Percentiles rank a stretch among this genome's conserved stretches.
phyloP scores from a whole-genome alignment of 2,329 filamentous ascomycete species.

The Phyllosticta ampelicida region DNA sequence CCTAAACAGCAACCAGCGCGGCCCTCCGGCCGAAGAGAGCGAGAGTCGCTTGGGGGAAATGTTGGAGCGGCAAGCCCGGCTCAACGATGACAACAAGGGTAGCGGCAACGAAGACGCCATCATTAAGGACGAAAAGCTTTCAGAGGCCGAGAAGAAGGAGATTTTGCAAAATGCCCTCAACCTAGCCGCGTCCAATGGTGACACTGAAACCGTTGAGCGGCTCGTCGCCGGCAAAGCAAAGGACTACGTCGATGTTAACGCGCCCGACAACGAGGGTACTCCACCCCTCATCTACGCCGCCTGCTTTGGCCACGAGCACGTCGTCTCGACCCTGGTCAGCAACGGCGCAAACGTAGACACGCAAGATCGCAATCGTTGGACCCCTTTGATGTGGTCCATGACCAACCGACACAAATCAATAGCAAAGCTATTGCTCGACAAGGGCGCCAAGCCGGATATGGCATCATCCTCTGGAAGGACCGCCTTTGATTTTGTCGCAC shows the following conservation, averaged over 20 bases:
- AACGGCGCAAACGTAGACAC: slow-evolving; percentile 83
- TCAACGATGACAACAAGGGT: slow-evolving; percentile 52
- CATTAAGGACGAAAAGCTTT: slow-evolving; percentile 60
- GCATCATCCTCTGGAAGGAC: slow-evolving; percentile 91
- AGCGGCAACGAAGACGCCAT: slow-evolving; percentile 72
- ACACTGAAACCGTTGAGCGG: slow-evolving; percentile 67
- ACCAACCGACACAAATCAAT: slow-evolving; percentile 96
- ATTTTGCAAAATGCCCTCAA: slow-evolving; percentile 79
- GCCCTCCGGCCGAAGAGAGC: slow-evolving; percentile 60
- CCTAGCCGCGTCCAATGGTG: slow-evolving; percentile 94
- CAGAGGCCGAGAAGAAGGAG: slow-evolving; percentile 66
- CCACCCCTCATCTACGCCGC: slow-evolving; percentile 96
- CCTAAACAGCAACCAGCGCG: slow-evolving; percentile 68
- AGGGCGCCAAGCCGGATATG: slow-evolving; percentile 88
- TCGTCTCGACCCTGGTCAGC: slow-evolving; percentile 72
- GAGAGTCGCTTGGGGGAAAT: slow-evolving; percentile 89
- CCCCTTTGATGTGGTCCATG: slow-evolving; percentile 98
- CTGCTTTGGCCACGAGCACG: slow-evolving; percentile 90
- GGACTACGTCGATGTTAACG: slow-evolving; percentile 71
- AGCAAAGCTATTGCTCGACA: slow-evolving; percentile 82
- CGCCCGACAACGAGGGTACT: slow-evolving; percentile 85
- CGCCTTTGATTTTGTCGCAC: slow-evolving; percentile 89
- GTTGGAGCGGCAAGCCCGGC: slow-evolving; percentile 85
- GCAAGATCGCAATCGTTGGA: slow-evolving; percentile 96
- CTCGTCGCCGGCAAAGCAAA: slow-evolving; percentile 66